Base-by-base conservation (phyloP, 257 asterid species). In the Solanum arcanum region DNA sequence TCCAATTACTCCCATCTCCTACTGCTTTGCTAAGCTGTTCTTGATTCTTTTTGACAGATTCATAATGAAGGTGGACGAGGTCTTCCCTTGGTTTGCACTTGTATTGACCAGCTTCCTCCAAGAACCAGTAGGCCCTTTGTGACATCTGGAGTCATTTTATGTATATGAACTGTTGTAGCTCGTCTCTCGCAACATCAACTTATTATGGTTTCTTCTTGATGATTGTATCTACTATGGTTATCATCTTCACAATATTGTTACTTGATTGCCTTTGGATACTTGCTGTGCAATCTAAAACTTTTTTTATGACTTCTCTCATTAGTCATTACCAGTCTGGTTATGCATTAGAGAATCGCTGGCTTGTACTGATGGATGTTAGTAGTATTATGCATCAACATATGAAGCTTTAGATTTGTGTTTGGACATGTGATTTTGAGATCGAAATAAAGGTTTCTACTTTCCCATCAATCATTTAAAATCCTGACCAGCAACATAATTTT, bases 161-260 rank as follows among this genome's bases (percentile, higher is more conserved):
- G 91, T 88, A 90, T 86, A 88, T 86, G 64, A 74, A 86, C 44
- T 44, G 74, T 73, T 80, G 87, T 77, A 82, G 49, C 52, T 80
- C 33, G 74, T 85, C 75, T 80, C 47, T 70, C 41, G 21, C 69
- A 23, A 37, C 12, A 70, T 69, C 60, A 44, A 49, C 86, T 37
- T 86, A 35, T 78, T 42, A 87, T 59, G 41, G 33, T 76, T 60
- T 41, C 21, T 49, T 15, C 46, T 60, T 52, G 35, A 37, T 25
- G 25, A 74, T 41, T 83, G 86, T 76, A 86, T 35, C 73, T 62
- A 3, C 73, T 35, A 31, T 62, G 76, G 3, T 64, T 75, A 39
- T 29, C 73, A 25, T 56, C 13, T 41, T 69, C 89, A 16, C 29
- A 31, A 20, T 49, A 14, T 47, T 81, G 18, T 81, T 11, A 49